Base-by-base conservation (phyloP, 495 filamentous ascomycete species). In the Aspergillus bridgeri region DNA sequence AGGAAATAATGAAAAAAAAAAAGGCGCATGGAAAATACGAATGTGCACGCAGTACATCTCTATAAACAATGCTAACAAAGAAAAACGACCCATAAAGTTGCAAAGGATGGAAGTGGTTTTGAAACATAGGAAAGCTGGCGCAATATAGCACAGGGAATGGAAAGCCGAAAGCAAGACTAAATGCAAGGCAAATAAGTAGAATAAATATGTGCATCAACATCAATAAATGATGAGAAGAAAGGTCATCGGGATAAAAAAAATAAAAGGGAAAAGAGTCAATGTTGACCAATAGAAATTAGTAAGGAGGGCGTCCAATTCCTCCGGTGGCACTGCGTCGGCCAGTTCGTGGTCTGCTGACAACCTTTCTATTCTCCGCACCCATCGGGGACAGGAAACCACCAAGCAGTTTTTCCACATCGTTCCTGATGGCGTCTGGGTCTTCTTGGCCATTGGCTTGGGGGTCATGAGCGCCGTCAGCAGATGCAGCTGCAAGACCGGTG, bases 221-320 rank as follows among this genome's bases (percentile, higher is more conserved):
- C 43, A 38, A 42, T 44, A 50, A 54, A 52, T 46, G 25, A 58
- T 27, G 42, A 48, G 11, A 18, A 29, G 9, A 56, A 44, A 38
- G 33, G 33, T 38, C 33, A 38, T 38, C 33, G 33, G 33, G 20
- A 29, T 6, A 15, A 56, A 27, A 56, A 19, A 29, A 23, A 46
- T 46, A 46, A 20, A 29, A 46, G 6, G 53, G 47, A 54, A 17
- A 25, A 47, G 15, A 47, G 19, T 17, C 8, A 24, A 19, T 29
- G 25, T 25, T 21, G 11, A 27, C 17, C n/a, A 33, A 33, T 21
- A 27, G 18, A 22, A 19, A 51, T 64, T 62, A 79, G 57, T 79
- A 79, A 3, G 76, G 76, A 22, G 76, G 76, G 17, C 74, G 71
- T 49, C 76, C 75, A 43, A 79, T 67, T 11, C 64, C 64, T 33